phyloP scores from a whole-genome alignment of 2,329 filamentous ascomycete genomes.

The Neurospora sp. region DNA sequence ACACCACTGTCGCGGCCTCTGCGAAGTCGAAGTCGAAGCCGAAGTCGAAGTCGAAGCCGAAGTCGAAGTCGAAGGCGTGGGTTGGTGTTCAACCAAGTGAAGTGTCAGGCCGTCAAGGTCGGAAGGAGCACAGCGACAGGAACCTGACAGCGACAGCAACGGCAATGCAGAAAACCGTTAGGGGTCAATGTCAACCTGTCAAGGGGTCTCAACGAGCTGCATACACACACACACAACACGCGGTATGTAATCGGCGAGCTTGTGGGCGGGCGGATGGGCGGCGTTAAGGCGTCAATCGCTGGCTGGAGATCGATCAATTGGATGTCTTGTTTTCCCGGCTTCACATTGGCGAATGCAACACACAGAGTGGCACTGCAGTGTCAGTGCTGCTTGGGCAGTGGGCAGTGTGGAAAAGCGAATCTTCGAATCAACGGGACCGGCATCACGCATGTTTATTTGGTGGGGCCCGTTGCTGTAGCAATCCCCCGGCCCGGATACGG shows the following conservation, averaged over 20 bases:
- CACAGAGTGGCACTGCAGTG: not conserved
- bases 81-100: not conserved
- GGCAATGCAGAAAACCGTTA: not conserved
- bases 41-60: too few relatives aligned
- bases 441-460: conserved; percentile 1
- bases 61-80: not conserved
- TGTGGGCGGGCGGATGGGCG: not conserved
- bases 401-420: not conserved
- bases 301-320: not conserved
- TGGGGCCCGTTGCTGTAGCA: not conserved
- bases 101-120: not conserved
- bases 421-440: not conserved
- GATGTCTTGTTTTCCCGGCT: not conserved
- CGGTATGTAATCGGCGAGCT: not conserved
- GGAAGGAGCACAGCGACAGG: not conserved
- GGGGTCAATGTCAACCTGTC: not conserved
- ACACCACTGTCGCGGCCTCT: not conserved
- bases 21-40: not conserved
- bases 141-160: not conserved
- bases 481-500: not conserved
- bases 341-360: not conserved
- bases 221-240: not conserved
- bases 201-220: not conserved
- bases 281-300: not conserved
- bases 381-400: not conserved